phyloP scores from a whole-genome alignment of 2,329 filamentous ascomycete genomes.

The Scopulariopsis brevicaulis region DNA sequence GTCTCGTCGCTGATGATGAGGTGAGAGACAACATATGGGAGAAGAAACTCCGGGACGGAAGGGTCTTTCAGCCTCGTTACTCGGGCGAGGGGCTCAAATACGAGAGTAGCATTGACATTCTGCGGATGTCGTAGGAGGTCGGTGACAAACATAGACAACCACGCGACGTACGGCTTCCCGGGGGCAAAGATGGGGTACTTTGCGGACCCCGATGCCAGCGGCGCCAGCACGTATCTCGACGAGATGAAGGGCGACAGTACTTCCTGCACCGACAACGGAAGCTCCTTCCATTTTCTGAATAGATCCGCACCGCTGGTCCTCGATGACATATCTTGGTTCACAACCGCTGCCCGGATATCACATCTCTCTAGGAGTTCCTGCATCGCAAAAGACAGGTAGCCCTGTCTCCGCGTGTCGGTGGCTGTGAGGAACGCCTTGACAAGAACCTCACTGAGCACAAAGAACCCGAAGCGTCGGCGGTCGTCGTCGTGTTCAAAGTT shows the following conservation, averaged over 20 bases:
- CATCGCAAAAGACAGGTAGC: slow-evolving; percentile 88
- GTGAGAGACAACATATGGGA: slow-evolving; percentile 81
- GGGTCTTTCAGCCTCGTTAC: slow-evolving; percentile 80
- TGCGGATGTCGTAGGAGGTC: slow-evolving; percentile 74
- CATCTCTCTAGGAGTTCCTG: slow-evolving; percentile 77
- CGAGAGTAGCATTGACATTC: slow-evolving; percentile 58
- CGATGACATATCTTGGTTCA: slow-evolving; percentile 23
- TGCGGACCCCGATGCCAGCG: slow-evolving; percentile 42
- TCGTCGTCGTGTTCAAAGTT: slow-evolving; percentile 76
- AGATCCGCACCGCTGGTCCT: slow-evolving; percentile 40
- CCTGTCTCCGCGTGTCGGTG: slow-evolving; percentile 77
- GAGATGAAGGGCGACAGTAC: slow-evolving; percentile 79
- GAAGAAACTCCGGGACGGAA: slow-evolving; percentile 73
- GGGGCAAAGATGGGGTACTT: slow-evolving; percentile 70
- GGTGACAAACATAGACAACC: slow-evolving; percentile 70
- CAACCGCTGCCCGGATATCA: slow-evolving; percentile 52
- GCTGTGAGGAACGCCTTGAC: slow-evolving; percentile 87
- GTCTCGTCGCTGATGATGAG: slow-evolving; percentile 60
- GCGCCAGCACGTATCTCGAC: slow-evolving; percentile 68
- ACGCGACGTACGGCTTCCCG: slow-evolving; percentile 60
- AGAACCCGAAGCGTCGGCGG: slow-evolving; percentile 74
- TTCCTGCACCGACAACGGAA: slow-evolving; percentile 69
- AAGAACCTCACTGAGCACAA: slow-evolving; percentile 75
- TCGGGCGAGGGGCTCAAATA: slow-evolving; percentile 73
- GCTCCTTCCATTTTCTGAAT: slow-evolving; percentile 63